A percentile compares a stretch with the other conserved stretches of the same genome.
These are phyloP conservation scores for Pseudogymnoascus pannorum DNA, from an alignment of 2,329 filamentous ascomycete species.

Conservation along the genomic window DNA sequence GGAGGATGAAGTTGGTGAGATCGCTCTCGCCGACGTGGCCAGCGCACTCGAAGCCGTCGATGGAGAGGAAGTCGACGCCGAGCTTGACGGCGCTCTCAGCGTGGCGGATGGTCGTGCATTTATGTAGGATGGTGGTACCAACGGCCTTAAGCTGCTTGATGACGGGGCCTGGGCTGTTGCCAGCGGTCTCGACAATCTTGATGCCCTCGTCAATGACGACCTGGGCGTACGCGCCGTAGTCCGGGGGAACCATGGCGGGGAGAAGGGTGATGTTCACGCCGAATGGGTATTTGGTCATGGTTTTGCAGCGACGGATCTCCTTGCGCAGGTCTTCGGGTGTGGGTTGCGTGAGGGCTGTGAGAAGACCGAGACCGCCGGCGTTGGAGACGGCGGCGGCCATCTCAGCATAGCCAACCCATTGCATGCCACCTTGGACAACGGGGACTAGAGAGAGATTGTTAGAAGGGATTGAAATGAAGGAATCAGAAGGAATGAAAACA, in stretches of 20 bases:
- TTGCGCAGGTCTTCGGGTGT: constrained; percentile 84
- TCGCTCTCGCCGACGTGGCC: constrained; percentile 81
- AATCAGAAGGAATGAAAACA: constrained; percentile 9
- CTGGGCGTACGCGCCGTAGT: constrained; percentile 87
- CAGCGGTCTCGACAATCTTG: constrained; percentile 85
- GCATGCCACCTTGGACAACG: constrained; percentile 80
- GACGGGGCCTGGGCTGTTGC: constrained; percentile 83
- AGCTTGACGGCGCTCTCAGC: constrained; percentile 87
- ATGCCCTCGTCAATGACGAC: constrained; percentile 91
- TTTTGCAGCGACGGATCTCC: constrained; percentile 82
- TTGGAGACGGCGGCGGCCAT: constrained; percentile 70
- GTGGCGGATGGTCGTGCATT: constrained; percentile 94
- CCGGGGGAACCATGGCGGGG: constrained; percentile 78
- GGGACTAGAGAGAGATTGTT: constrained; percentile 48
- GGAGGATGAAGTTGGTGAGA: constrained; percentile 84
- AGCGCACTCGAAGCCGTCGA: constrained; percentile 96
- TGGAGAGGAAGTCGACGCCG: constrained; percentile 91
- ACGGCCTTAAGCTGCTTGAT: constrained; percentile 82
- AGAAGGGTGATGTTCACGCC: constrained; percentile 94
- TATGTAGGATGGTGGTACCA: constrained; percentile 77
- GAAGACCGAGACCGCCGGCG: constrained; percentile 74
- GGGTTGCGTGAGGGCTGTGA: constrained; percentile 87
- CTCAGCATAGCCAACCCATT: constrained; percentile 77
- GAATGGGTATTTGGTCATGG: constrained; percentile 73
- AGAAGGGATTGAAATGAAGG: constrained; percentile 4